Evolutionary conservation across 805 yeast genomes (phyloP), one percentile per base, ranked within the genome.

Genomic region (Candida parachauliodes): DNA sequence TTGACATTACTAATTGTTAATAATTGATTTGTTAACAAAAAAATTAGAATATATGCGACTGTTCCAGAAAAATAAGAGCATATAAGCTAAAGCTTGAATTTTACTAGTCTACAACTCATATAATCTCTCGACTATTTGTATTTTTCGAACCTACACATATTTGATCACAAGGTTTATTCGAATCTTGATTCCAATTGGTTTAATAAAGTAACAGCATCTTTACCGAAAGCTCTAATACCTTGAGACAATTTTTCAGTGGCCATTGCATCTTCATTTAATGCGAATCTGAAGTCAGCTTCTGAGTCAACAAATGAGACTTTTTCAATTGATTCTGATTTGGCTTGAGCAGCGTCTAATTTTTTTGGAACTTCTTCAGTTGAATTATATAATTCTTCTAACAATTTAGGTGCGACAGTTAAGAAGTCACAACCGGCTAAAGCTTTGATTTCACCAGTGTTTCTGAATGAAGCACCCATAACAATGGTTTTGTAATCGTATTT

Each of bases 401-500:
- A 76, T 60, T 76, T 77, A 63, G 98, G 98, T 54, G 98, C 76
- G 57, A 93, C 88, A 61, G 99, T 93, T 70, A 93, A 76, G 79
- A 72, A 88, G 67, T 93, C 99, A 60, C 87, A 82, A 67, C 99
- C 99, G 43, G 98, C 97, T 55, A 93, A 76, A 54, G 94, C 96
- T 69, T 82, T 83, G 70, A 93, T 87, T 74, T 91, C 98, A 52
- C 88, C 96, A 46, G 73, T 68, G 77, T 89, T 93, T 81, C 99
- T 91, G 88, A 93, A 91, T 43, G 98, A 91, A 44, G 99, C 99
- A 70, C 98, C 99, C 99, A 93, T 93, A 60, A 93, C 98, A 62
- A 93, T 89, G 65, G 99, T 93, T 57, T 91, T 77, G 81, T 93
- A 93, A 54, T 83, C 91, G 69, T 68, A 87, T 74, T 91, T 91